Conservation (phyloP, 2,329 filamentous ascomycete species). For the Davidsoniella eucalypti region DNA sequence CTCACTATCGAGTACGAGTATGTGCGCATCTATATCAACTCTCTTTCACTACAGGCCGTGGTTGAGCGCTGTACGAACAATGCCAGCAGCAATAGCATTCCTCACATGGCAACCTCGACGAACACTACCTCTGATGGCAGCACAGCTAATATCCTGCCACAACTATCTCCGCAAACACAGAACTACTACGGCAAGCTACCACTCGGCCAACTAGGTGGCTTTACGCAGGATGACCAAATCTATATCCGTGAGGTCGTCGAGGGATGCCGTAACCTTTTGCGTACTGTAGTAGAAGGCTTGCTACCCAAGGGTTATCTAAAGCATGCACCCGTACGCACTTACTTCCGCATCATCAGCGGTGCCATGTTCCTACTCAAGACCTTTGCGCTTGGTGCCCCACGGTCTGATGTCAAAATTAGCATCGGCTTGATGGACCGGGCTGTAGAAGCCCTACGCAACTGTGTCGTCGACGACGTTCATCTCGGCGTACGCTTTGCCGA, state of each 20-base stretch:
- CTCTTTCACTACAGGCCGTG: conserved; percentile 81
- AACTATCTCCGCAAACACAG: conserved; percentile 46
- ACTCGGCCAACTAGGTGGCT: conserved; percentile 45
- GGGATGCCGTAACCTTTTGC: conserved; percentile 59
- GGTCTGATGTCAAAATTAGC: conserved; percentile 60
- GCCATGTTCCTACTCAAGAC: conserved; percentile 77
- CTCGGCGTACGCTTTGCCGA: conserved; percentile 73
- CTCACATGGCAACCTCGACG: conserved; percentile 15
- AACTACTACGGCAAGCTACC: conserved; percentile 49
- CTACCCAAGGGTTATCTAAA: conserved; percentile 61
- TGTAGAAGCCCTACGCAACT: conserved; percentile 56
- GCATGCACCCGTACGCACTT: conserved; percentile 68
- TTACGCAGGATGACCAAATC: conserved; percentile 50
- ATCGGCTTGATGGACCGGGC: conserved; percentile 61
- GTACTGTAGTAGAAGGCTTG: conserved; percentile 60
- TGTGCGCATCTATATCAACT: conserved; percentile 87
- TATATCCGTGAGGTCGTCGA: conserved; percentile 64
- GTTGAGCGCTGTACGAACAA: conserved; percentile 82
- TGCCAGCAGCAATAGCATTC: conserved; percentile 29
- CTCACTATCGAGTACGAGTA: conserved; percentile 92
- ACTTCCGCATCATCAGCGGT: conserved; percentile 73
- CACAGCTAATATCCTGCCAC: conserved; percentile 20
- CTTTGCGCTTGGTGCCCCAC: conserved; percentile 64
- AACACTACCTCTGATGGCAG: conserved; percentile 22
- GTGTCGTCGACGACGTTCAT: conserved; percentile 72